Evolutionary conservation across 345 rosid genomes (phyloP), one percentile per base, ranked within the genome.

Genomic region (Ceriops zippeliana): DNA sequence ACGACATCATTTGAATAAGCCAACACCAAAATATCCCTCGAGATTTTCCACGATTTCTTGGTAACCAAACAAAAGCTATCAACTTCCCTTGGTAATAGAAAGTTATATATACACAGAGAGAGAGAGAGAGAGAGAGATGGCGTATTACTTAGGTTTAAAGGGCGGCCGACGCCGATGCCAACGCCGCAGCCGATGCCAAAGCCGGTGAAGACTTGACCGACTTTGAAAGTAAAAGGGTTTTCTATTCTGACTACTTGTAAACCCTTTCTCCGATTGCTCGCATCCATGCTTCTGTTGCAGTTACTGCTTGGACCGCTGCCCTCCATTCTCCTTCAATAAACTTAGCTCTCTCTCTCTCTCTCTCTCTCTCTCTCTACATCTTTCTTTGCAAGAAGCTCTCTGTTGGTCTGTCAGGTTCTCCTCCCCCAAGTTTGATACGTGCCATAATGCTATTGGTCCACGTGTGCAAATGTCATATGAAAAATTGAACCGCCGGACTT

Each of bases 151-250:
- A 89, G 79, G 78, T 96, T 86, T 58, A 89, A 70, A 46, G 96
- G 98, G 2, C 85, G 76, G 11, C 97, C 98, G 69, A 79, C 85
- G 46, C 99, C 99, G 60, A 95, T 90, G 66, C 97, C 99, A 76
- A 89, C 73, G 37, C 98, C 99, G 46, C 99, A 92, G 65, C 99
- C 99, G 20, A 95, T 51, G 70, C 99, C 99, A 70, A 95, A 90
- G 65, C 98, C 98, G 0, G 98, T 95, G 73, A 91, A 95, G 70
- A 90, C 93, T 83, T 90, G 99, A 83, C 80, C 79, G 67, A 84
- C 91, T 80, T 91, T 95, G 67, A 90, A 89, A 83, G 96, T 73
- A 79, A 96, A 89, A 22, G 97, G 97, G 77, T 89, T 95, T 83
- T 86, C 90, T 5, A 90, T 3, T 74, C 75, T 72, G 67, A 89